phyloP scores from a whole-genome alignment of 1,284 basidiomycete genomes.

The Pyrrhoderma noxium region DNA sequence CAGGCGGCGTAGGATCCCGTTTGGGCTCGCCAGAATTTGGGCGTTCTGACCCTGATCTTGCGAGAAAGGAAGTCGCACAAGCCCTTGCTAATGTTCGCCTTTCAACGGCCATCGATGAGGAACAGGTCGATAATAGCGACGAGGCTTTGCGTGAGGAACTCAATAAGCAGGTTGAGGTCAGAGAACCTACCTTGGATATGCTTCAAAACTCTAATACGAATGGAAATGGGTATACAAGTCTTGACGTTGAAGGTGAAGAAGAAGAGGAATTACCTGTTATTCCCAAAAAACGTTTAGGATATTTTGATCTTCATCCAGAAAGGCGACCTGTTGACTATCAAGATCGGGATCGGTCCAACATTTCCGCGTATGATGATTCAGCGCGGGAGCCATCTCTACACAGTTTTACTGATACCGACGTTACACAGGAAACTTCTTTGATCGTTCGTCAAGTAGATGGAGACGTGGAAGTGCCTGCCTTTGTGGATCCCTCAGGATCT shows the following conservation, averaged over 20 bases:
- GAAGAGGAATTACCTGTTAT: slow-evolving; percentile 18
- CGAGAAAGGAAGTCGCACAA: slow-evolving; percentile 62
- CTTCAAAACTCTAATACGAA: neutral
- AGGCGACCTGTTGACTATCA: slow-evolving; percentile 15
- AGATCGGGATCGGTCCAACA: neutral
- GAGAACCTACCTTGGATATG: slow-evolving; percentile 21
- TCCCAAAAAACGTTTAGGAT: slow-evolving; percentile 39
- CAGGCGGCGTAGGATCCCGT: slow-evolving; percentile 17
- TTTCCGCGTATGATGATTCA: slow-evolving; percentile 33
- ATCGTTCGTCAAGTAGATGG: slow-evolving; percentile 10
- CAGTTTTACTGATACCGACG: slow-evolving; percentile 18
- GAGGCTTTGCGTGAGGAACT: slow-evolving; percentile 28
- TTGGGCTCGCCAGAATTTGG: slow-evolving; percentile 24
- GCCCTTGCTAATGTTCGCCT: slow-evolving; percentile 58
- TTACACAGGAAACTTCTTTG: neutral
- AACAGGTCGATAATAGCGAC: slow-evolving; percentile 33
- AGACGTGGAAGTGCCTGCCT: slow-evolving; percentile 16
- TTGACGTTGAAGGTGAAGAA: slow-evolving; percentile 13
- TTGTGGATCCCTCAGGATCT: slow-evolving; percentile 16
- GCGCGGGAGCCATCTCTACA: slow-evolving; percentile 7
- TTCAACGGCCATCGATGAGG: slow-evolving; percentile 32
- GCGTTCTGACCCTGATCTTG: slow-evolving; percentile 59
- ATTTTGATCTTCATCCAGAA: slow-evolving; percentile 65
- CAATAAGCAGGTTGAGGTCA: slow-evolving; percentile 20
- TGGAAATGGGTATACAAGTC: slow-evolving; percentile 17